Conservation (phyloP, 306 rosid genomes). For the Vachellia collinsii region DNA sequence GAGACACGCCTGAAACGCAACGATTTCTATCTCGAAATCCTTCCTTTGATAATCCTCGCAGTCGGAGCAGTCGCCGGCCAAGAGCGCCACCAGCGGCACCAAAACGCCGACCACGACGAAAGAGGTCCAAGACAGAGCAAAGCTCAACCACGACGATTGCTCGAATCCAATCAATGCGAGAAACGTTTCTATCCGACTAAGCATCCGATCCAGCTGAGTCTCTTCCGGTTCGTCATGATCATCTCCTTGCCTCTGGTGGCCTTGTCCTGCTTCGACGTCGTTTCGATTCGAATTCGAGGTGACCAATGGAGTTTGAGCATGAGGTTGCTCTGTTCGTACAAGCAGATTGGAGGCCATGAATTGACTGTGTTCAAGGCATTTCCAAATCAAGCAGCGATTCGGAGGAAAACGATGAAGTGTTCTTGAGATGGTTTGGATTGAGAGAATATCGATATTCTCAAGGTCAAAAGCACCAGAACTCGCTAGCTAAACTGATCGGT, state of each 20-base stretch:
- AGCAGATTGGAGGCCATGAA: constrained; percentile 48
- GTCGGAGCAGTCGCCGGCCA: constrained; percentile 42
- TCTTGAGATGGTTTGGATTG: neutral
- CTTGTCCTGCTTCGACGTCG: constrained; percentile 11
- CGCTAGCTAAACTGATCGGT: neutral
- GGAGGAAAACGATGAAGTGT: neutral
- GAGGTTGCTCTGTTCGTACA: constrained; percentile 46
- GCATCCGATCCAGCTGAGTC: constrained; percentile 48
- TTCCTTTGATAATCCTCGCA: constrained; percentile 56
- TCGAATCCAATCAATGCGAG: constrained; percentile 61
- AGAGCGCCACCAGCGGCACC: constrained; percentile 55
- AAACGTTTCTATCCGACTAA: constrained; percentile 48
- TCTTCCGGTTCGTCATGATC: constrained; percentile 31
- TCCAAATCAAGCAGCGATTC: neutral
- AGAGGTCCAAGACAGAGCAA: constrained; percentile 53
- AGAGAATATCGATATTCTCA: neutral
- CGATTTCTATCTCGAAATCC: constrained; percentile 63
- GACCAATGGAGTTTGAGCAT: constrained; percentile 48
- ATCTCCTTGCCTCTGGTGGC: neutral
- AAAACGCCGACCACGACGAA: constrained; percentile 53
- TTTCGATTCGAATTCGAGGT: constrained; percentile 40
- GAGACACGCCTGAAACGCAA: constrained; percentile 69
- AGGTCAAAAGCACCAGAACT: neutral
- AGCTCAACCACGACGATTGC: constrained; percentile 40
- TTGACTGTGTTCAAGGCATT: neutral